Conservation (phyloP, 306 rosid species). For the Vigna reflexopilosa region DNA sequence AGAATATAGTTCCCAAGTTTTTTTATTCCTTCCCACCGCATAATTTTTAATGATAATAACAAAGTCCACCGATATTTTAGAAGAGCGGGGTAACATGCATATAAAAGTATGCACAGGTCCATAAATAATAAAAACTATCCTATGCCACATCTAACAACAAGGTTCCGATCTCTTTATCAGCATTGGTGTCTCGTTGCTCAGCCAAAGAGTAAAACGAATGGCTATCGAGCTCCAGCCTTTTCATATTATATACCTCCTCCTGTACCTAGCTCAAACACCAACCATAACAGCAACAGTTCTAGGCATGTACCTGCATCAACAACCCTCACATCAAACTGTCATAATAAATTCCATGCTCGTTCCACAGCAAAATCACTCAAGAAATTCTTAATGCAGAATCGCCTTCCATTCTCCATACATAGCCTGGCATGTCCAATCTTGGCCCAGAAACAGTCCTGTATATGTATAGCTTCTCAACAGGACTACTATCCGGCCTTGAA, state of each 20-base stretch:
- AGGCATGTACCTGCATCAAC: conserved; percentile 63
- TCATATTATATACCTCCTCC: conserved; percentile 51
- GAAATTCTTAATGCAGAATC: conserved; percentile 63
- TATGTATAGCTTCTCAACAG: conserved; percentile 88
- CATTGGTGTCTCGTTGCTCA: conserved; percentile 63
- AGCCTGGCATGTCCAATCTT: conserved; percentile 86
- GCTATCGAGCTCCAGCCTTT: conserved; percentile 69
- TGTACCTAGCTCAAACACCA: conserved; percentile 58
- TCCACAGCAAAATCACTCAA: conserved; percentile 48
- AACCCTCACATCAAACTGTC: conserved; percentile 31
- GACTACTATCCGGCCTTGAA: conserved; percentile 73
- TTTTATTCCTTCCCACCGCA: conserved; percentile 55
- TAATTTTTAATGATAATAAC: conserved; percentile 31
- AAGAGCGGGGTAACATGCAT: conserved; percentile 49
- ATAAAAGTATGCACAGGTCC: conserved; percentile 56
- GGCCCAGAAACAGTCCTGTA: conserved; percentile 85
- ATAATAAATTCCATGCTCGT: neutral
- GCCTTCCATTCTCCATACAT: conserved; percentile 79
- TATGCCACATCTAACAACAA: conserved; percentile 46
- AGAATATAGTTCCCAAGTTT: conserved; percentile 38
- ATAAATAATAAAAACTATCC: conserved; percentile 46
- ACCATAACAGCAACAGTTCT: conserved; percentile 55
- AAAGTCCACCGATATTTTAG: conserved; percentile 51
- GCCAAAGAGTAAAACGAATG: conserved; percentile 81
- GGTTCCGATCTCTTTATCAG: conserved; percentile 49